Percentiles rank a stretch among this genome's conserved stretches.
Evolutionary conservation across 441 rosid genomes (phyloP).

Genomic region (Biscutella laevigata): DNA sequence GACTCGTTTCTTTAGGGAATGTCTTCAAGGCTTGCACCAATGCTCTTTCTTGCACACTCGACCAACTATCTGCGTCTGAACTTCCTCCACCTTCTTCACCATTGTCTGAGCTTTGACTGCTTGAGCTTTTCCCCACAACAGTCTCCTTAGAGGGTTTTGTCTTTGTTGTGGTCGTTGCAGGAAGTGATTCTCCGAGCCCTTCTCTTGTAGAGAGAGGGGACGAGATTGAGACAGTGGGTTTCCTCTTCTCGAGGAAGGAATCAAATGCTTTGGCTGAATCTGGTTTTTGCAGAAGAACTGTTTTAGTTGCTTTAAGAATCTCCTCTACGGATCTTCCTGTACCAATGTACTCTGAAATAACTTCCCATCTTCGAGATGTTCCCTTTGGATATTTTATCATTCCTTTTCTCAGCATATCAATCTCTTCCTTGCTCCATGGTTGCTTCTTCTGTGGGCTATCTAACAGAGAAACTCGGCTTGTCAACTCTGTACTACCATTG

Average conservation of each 20-base stretch:
- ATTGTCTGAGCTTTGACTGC: conserved; percentile 29
- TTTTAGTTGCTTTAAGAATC: conserved; percentile 87
- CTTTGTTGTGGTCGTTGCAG: conserved; percentile 26
- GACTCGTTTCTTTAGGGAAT: conserved; percentile 81
- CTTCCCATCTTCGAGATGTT: conserved; percentile 96
- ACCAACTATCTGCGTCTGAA: conserved; percentile 75
- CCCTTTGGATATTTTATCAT: conserved; percentile 83
- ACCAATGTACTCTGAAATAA: conserved; percentile 80
- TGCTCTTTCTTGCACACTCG: conserved; percentile 88
- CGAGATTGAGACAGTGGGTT: conserved; percentile 58
- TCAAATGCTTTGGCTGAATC: conserved; percentile 84
- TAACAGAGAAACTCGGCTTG: conserved; percentile 23
- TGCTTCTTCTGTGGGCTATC: conserved; percentile 49
- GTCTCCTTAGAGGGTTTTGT: conserved; percentile 32
- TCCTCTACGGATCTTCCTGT: conserved; percentile 92
- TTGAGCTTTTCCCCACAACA: conserved; percentile 26
- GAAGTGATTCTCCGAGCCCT: conserved; percentile 37
- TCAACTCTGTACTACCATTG: conserved; percentile 34
- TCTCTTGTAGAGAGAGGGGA: conserved; percentile 88
- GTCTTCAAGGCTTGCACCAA: conserved; percentile 92
- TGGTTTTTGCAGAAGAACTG: conserved; percentile 94
- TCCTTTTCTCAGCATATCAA: conserved; percentile 89
- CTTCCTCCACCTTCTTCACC: conserved; percentile 23
- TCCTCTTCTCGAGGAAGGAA: conserved; percentile 94
- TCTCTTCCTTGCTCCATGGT: conserved; percentile 87